Evolutionary conservation across 2,329 filamentous ascomycete species (phyloP), one percentile per base, ranked within the genome.

Genomic region (Apiospora arundinis): DNA sequence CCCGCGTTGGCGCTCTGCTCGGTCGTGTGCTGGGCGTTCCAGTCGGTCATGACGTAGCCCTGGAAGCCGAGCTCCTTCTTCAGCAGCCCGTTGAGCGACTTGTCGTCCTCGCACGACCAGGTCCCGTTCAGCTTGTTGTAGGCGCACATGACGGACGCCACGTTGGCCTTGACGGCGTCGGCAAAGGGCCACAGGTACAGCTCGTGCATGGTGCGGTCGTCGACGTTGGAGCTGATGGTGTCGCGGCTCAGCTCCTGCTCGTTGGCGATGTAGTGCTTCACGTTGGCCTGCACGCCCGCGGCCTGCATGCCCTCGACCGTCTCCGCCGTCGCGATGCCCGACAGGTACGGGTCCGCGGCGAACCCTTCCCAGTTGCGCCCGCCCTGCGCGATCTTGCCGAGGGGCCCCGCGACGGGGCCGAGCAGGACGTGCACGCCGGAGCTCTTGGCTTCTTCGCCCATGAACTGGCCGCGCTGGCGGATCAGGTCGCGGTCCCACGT

Each of bases 291-390:
- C 2, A 88, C 83, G 14, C 86, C 86, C 6, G 80, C 82, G 46
- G 79, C 76, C 79, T 90, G 87, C 79, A 89, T 85, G 0, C 85
- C 92, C 74, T 87, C 82, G 70, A 93, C 85, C 0, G 90, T 92
- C 79, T 91, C 86, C 21, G 84, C 85, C 78, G 91, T 88, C 12
- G 87, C 89, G 73, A 92, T 84, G 23, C 91, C 92, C 25, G 90
- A 73, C 0, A 96, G 85, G 69, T 95, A 94, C 0, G 94, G 93
- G 78, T 97, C 94, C 0, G 91, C 86, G 0, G 92, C 92, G 78
- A 95, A 96, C 0, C 91, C 93, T 80, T 96, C 94, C 93, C 93
- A 97, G 78, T 94, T 95, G 48, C 94, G 86, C 0, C 94, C 94
- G 44, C 90, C 94, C 67, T 88, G 85, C 1, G 93, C 91, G 77